Evolutionary conservation across 1,139 yeast species (phyloP).

Genomic region (Meyerozyma carpophila): DNA sequence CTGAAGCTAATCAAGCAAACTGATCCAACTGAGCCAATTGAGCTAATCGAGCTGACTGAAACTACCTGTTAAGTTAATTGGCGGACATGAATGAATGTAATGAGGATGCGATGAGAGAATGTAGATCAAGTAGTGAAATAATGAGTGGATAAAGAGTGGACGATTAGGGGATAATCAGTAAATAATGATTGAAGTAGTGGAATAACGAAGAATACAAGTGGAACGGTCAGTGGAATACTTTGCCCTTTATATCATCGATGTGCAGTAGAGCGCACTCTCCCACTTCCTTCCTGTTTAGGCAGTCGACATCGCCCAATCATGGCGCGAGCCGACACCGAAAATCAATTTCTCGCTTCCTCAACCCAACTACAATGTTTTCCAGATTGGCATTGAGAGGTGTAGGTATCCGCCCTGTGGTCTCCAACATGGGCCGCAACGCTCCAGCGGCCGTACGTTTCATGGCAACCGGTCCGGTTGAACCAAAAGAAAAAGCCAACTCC

Average conservation of each 20-base stretch:
- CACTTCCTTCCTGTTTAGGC: slow-evolving; percentile 24
- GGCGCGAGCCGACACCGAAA: slow-evolving; percentile 18
- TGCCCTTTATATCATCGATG: too few relatives aligned
- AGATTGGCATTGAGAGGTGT: slow-evolving; percentile 43
- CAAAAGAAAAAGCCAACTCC: slow-evolving; percentile 86
- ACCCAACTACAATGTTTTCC: slow-evolving; percentile 30
- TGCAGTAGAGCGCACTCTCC: too few relatives aligned
- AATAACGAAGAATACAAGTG: too few relatives aligned
- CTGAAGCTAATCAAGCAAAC: too few relatives aligned
- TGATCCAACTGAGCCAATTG: too few relatives aligned
- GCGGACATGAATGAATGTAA: too few relatives aligned
- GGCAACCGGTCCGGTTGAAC: slow-evolving; percentile 62
- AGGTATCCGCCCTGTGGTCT: slow-evolving; percentile 41
- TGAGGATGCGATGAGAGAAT: background rate
- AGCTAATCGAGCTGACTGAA: too few relatives aligned
- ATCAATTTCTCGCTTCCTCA: slow-evolving; percentile 8
- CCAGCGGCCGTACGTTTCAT: slow-evolving; percentile 55
- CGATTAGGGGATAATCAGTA: too few relatives aligned
- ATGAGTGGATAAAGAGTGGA: too few relatives aligned
- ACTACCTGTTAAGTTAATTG: too few relatives aligned
- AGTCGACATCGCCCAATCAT: slow-evolving; percentile 37
- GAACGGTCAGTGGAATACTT: too few relatives aligned
- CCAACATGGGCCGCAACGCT: slow-evolving; percentile 23
- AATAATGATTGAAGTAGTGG: too few relatives aligned
- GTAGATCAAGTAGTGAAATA: background rate